Base-by-base conservation (phyloP, 176 grass and related monocot species). In the Oryza punctata region DNA sequence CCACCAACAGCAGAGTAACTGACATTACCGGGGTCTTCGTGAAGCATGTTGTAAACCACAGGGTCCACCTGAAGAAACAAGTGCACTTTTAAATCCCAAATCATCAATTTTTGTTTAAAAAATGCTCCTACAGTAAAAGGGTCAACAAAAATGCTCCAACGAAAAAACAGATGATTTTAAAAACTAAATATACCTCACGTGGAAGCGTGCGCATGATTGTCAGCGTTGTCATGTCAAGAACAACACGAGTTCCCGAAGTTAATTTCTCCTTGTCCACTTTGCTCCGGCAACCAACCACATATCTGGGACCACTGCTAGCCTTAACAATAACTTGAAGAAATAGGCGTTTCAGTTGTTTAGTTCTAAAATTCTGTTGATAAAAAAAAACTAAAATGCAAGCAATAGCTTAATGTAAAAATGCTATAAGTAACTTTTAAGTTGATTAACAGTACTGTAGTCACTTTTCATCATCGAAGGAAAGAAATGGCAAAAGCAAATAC, bases 241-340 rank as follows among this genome's bases (percentile, higher is more conserved):
- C 96, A 15, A 99, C 96, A 88, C 96, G 91, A 44, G 93, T 99
- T 70, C 96, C 96, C 87, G 93, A 92, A 27, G 91, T 99, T 65
- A 99, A 92, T 74, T 99, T 99, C 69, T 99, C 96, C 82, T 95
- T 96, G 50, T 99, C 96, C 67, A 99, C 96, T 91, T 99, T 99
- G 76, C 91, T 99, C 74, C 96, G 91, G 87, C 96, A 99, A 87
- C 96, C 96, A 43, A 99, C 96, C 11, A 99, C 96, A 7, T 99
- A 99, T 73, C 96, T 91, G 6, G 96, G 96, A 49, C 96, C 96
- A 85, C 96, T 99, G 87, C 96, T 99, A 67, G 96, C 96, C 79
- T 99, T 99, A 21, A 99, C 96, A 81, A 99, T 99, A 85, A 96
- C 96, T 99, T 70, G 15, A 86, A 79, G 57, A 78, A 49, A 79